Evolutionary conservation across 768 basidiomycete genomes (phyloP).

Genomic region (Boletus coccyginus): DNA sequence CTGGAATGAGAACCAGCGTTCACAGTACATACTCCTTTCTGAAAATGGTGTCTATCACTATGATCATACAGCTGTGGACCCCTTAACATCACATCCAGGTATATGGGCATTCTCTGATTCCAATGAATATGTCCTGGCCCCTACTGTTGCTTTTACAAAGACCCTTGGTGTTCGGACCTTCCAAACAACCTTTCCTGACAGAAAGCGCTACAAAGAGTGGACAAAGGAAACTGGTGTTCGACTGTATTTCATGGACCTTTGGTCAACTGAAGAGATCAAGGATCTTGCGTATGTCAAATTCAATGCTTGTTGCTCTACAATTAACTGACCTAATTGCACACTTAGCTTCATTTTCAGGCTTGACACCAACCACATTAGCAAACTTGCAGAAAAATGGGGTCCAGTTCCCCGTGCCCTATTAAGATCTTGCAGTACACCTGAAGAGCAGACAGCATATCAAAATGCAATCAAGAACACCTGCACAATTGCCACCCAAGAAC

Average conservation of each 20-base stretch:
- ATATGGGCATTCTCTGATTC: not conserved
- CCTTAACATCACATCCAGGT: not conserved
- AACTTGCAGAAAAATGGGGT: too few relatives aligned
- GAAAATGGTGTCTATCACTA: not conserved
- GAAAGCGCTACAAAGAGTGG: not conserved
- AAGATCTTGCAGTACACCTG: too few relatives aligned
- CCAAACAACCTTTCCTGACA: not conserved
- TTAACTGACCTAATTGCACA: too few relatives aligned
- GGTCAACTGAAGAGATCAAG: not conserved
- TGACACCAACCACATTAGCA: not conserved
- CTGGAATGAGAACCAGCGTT: not conserved
- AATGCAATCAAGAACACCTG: too few relatives aligned
- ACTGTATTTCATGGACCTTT: not conserved
- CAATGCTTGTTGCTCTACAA: not conserved
- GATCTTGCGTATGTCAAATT: not conserved
- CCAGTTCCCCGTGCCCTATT: too few relatives aligned
- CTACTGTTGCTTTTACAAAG: too few relatives aligned
- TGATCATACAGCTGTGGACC: not conserved
- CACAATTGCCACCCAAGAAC: too few relatives aligned
- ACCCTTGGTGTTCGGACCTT: not conserved
- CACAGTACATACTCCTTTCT: not conserved
- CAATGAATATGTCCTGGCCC: not conserved
- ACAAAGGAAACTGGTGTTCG: not conserved
- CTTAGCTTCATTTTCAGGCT: not conserved
- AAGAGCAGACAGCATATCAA: too few relatives aligned